Conservation (phyloP, 2,329 filamentous ascomycete species). For the Aspergillus floridensis region DNA sequence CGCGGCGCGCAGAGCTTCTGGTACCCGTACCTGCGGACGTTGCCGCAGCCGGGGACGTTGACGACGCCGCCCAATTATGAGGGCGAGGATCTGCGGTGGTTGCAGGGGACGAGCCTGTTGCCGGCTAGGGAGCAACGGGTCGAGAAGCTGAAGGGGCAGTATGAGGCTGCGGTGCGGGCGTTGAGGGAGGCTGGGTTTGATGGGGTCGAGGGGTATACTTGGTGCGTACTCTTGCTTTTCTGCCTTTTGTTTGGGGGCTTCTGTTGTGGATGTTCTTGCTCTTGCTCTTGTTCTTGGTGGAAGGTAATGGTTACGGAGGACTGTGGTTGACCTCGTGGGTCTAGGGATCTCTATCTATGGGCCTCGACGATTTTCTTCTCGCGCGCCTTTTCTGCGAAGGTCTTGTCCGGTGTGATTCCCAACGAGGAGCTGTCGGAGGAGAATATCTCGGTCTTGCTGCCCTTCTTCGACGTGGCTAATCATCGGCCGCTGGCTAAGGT, state of each 20-base stretch:
- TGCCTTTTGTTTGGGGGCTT: neutral
- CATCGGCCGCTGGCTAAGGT: slow-evolving; percentile 62
- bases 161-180: slow-evolving; percentile 30
- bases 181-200: slow-evolving; percentile 34
- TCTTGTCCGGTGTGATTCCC: slow-evolving; percentile 38
- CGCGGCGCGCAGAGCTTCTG: slow-evolving; percentile 60
- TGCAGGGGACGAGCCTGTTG: slow-evolving; percentile 39
- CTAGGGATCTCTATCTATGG: slow-evolving; percentile 47
- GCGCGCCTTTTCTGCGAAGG: slow-evolving; percentile 45
- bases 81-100: slow-evolving; percentile 56
- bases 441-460: slow-evolving; percentile 67
- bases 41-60: slow-evolving; percentile 64
- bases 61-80: slow-evolving; percentile 64
- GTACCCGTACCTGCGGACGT: slow-evolving; percentile 64
- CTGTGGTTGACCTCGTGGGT: neutral
- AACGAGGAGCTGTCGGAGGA: slow-evolving; percentile 48
- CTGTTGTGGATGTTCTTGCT: neutral
- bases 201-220: slow-evolving; percentile 36
- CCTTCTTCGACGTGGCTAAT: slow-evolving; percentile 70
- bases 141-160: slow-evolving; percentile 38
- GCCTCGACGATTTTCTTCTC: slow-evolving; percentile 46
- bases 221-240: slow-evolving; percentile 27
- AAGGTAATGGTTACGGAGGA: neutral
- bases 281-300: slow-evolving; percentile 6
- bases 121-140: slow-evolving; percentile 34